A percentile compares a stretch with the other conserved stretches of the same genome.
Evolutionary conservation across 495 filamentous ascomycete genomes (phyloP).

Genomic region (Annulohypoxylon nitens): DNA sequence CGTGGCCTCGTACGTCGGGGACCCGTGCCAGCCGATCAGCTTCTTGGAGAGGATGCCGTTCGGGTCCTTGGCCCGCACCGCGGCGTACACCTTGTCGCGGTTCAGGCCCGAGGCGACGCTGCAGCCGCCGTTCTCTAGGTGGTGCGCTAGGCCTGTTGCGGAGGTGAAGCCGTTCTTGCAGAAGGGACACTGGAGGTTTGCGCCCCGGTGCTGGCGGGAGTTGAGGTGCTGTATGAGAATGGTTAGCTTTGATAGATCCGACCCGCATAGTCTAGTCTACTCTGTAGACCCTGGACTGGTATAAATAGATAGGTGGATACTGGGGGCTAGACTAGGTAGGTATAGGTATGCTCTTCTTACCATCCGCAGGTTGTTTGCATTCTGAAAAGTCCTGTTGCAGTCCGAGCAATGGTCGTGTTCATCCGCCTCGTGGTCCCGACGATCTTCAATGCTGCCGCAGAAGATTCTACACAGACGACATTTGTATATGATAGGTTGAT

Average conservation of each 20-base stretch:
- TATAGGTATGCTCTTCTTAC: constrained; percentile 29
- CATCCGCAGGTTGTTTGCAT: constrained; percentile 50
- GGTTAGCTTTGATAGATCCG: neutral
- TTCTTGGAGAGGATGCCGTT: constrained; percentile 53
- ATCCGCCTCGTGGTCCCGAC: constrained; percentile 38
- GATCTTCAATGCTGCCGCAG: neutral
- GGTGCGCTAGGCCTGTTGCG: constrained; percentile 52
- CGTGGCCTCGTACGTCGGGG: constrained; percentile 39
- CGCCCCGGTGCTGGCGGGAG: constrained; percentile 49
- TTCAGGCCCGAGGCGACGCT: constrained; percentile 30
- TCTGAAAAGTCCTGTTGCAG: constrained; percentile 49
- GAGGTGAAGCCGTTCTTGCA: constrained; percentile 46
- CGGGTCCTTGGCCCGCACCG: constrained; percentile 52
- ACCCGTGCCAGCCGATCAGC: constrained; percentile 47
- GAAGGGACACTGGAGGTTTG: constrained; percentile 49
- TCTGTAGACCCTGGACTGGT: too few species aligned
- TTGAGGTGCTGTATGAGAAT: constrained; percentile 45
- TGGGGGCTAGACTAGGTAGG: neutral
- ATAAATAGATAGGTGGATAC: neutral
- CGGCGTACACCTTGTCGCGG: constrained; percentile 50
- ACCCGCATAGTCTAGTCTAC: neutral
- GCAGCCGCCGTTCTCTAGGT: constrained; percentile 51
- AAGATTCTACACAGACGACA: constrained; percentile 44
- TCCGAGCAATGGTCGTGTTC: constrained; percentile 48
- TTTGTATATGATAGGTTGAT: constrained; percentile 36